Percentiles rank a stretch among this genome's conserved stretches.
These are phyloP conservation scores for Venturia pyrina DNA, from an alignment of 2,329 filamentous ascomycete species.

Conservation along the genomic window DNA sequence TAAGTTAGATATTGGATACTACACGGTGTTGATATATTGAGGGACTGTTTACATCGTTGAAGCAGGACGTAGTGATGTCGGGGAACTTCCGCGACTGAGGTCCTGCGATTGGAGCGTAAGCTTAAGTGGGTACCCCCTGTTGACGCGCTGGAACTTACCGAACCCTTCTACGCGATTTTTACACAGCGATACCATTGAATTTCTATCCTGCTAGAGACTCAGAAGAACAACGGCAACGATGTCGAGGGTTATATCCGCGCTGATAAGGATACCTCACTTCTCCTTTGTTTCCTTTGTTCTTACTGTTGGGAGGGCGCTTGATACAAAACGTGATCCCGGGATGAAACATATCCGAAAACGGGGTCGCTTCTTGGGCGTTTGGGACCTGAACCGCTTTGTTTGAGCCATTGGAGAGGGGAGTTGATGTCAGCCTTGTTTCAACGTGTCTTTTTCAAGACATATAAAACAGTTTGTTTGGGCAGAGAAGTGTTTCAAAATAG, in stretches of 20 bases:
- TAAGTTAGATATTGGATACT: neutral
- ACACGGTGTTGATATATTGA: neutral
- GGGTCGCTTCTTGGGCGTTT: neutral
- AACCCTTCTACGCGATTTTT: neutral
- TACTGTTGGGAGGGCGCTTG: neutral
- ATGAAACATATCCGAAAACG: slow-evolving; percentile 1
- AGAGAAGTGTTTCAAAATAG: neutral
- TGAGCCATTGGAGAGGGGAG: neutral
- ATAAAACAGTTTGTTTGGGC: neutral
- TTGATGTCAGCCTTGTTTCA: neutral
- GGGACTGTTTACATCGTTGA: neutral
- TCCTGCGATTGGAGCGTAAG: neutral
- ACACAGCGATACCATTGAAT: neutral
- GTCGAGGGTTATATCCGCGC: neutral
- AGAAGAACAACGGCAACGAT: neutral
- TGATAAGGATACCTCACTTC: neutral
- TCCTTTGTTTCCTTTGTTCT: neutral
- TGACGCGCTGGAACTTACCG: neutral
- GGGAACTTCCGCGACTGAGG: neutral
- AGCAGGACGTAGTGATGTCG: neutral
- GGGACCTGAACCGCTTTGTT: neutral
- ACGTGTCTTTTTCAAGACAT: neutral
- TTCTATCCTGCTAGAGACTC: neutral
- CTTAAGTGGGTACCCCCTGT: neutral
- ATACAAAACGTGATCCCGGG: neutral